phyloP scores from a whole-genome alignment of 2,329 filamentous ascomycete genomes.

The Clarireedia sp. region DNA sequence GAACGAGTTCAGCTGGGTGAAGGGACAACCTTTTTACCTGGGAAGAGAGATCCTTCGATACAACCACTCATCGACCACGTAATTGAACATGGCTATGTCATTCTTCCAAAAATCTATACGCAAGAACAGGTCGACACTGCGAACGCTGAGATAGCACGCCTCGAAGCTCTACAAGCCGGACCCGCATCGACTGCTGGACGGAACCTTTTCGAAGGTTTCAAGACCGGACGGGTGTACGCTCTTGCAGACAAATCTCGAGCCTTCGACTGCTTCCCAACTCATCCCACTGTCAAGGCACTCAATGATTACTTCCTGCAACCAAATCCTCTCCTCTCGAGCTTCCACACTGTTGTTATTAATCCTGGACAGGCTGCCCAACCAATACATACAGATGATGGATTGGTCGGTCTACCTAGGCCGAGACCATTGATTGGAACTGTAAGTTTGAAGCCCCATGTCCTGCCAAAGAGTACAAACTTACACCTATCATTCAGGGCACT shows the following conservation, averaged over 20 bases:
- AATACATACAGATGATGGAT: conserved; percentile 32
- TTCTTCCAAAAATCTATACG: conserved; percentile 31
- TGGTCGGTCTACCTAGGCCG: conserved; percentile 25
- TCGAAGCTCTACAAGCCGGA: conserved; percentile 23
- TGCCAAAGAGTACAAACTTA: not conserved
- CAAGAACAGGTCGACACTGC: conserved; percentile 29
- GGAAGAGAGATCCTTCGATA: conserved; percentile 22
- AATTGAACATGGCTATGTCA: conserved; percentile 33
- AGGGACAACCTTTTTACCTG: conserved; percentile 26
- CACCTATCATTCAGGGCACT: conserved; percentile 19
- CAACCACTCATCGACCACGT: conserved; percentile 26
- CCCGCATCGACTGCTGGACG: conserved; percentile 29
- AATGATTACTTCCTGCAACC: conserved; percentile 35
- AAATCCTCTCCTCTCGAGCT: conserved; percentile 31
- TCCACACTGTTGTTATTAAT: conserved; percentile 34
- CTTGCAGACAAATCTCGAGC: conserved; percentile 33
- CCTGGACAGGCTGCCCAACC: conserved; percentile 30
- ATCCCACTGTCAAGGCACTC: conserved; percentile 32
- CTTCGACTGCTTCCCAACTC: conserved; percentile 33
- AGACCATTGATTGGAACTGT: conserved; percentile 27
- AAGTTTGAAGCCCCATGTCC: not conserved
- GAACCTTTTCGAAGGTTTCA: conserved; percentile 33
- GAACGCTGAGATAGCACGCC: conserved; percentile 30
- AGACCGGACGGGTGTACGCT: conserved; percentile 34
- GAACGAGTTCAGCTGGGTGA: conserved; percentile 21